Evolutionary conservation across 331 rosid species (phyloP), one percentile per base, ranked within the genome.

Genomic region (Rosa hybrid): DNA sequence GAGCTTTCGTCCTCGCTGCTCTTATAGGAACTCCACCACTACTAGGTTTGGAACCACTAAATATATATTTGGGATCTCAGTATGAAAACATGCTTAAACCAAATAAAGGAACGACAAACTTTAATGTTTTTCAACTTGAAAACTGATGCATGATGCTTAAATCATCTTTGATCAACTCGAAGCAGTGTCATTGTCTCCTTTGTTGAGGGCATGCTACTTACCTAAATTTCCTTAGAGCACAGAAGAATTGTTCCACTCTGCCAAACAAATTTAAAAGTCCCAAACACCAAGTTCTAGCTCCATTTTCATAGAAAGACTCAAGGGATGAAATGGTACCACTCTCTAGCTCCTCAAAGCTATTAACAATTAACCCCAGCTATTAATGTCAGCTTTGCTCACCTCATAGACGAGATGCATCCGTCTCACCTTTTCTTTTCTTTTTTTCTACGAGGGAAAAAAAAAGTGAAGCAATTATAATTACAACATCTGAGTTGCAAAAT

Each of bases 321-420:
- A 65, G 57, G 2, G 71, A 21, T 12, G 86, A 68, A 74, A 78
- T 54, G 1, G 56, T 21, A 5, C 59, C 77, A 12, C 75, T 34
- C 23, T 83, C 86, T 0, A 83, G 39, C 45, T 74, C 86, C 23
- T 16, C 57, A 14, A 83, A 78, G 65, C 48, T 78, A 64, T 83
- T 83, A 4, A 74, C 83, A 39, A 83, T 6, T 3, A 78, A 68
- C 4, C 86, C 86, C 83, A 83, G 56, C 86, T 83, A 50, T 78
- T 78, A 0, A 34, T 0, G 23, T 83, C 86, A 0, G 80, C 80
- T 8, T 74, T 68, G 2, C 80, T 80, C 20, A 17, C 39, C 45
- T 74, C n/a, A 30, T 17, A 8, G 42, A 17, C 8, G 30, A 18
- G 59, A 17, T 72, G 9, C 17, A 21, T 7, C 17, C 10, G 30